Base-by-base conservation (phyloP, 768 basidiomycete genomes). In the Rhodotorula kratochvilovae region DNA sequence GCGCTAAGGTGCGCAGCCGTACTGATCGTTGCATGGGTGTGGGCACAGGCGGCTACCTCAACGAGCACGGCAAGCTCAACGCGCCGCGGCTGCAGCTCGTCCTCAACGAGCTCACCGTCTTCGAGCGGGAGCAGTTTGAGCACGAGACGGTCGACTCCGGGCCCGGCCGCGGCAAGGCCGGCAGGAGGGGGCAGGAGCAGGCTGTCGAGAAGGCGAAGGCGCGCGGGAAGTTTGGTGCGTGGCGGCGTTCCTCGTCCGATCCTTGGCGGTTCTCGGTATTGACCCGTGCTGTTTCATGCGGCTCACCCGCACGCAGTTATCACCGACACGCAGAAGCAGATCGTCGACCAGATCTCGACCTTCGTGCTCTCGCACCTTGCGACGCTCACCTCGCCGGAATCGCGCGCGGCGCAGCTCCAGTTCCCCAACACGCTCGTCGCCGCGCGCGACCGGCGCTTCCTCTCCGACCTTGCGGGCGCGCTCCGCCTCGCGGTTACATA, bases 81-180 rank as follows among this genome's bases (percentile, higher is more conserved):
- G 86, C 87, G 69, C 83, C 85, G 77, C 83, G 95, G 46, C 82
- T 99, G 48, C 95, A 96, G 80, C 81, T 90, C 17, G 85, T 99
- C 42, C 83, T 99, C 48, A 86, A 95, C 79, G 89, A 96, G 82
- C 89, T 99, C 85, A 86, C 86, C 5, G 81, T 85, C 19, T 92
- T 91, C 86, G 96, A 99, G 80, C 83, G 85, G 66, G 93, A 95
- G 67, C 84, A 91, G 5, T 99, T 95, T 73, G 89, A 96, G 84
- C 89, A 87, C 81, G 94, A 95, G 79, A 90, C 89, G 75, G 87
- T 88, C 13, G 95, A 98, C 79, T 72, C 87, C 76, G 93, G 88
- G 76, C 97, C 92, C 31, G 71, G 63, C 27, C 42, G 58, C 29
- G 63, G 60, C 80, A 85, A 55, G 85, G 82, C 89, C 89, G 77